Base-by-base conservation (phyloP, 768 basidiomycete genomes). In the Lactarius psammicola region DNA sequence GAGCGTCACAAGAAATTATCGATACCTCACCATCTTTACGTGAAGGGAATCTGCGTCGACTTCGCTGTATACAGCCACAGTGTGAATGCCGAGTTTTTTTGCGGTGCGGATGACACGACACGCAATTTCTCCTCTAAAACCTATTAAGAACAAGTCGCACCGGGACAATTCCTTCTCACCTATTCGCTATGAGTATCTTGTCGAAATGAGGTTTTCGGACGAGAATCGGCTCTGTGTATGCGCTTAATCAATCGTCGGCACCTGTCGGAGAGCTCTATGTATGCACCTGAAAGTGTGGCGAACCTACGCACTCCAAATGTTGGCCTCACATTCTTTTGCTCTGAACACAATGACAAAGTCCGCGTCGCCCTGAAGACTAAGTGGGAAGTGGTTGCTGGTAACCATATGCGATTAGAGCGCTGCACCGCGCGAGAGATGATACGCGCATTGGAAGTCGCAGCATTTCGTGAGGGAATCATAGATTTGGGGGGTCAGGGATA, bases 91-190 rank as follows among this genome's bases (percentile, higher is more conserved):
- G 4, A 97, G 80, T 73, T 89, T 90, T 75, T 81, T 86, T 2
- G 93, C 92, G 0, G 95, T 96, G 30, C 91, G 87, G 62, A 96
- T 96, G 53, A 98, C 92, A 23, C 95, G 88, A 75, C 95, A 97
- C 6, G 95, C 94, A 68, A 98, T 98, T 77, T 98, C 95, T 56
- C 95, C 95, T 75, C 94, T 96, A 67, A 17, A 55, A 33, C 1
- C 61, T 5, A 23, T 6, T 59, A 15, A 56, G 59, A 62, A 54
- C 17, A 42, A 10, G 33, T 54, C 31, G 2, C 11, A n/a, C 18
- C 15, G 20, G 10, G 11, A 30, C 26, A 15, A 1, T 26, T 26
- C 26, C 28, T n/a, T 62, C 79, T 60, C 62, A 89, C 94, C 94
- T 80, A 73, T 97, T 97, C 0, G 94, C 94, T 63, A 97, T 87